Evolutionary conservation across 352 stramenopile genomes (phyloP), one percentile per base, ranked within the genome.

Genomic region (Pythium coloratum): DNA sequence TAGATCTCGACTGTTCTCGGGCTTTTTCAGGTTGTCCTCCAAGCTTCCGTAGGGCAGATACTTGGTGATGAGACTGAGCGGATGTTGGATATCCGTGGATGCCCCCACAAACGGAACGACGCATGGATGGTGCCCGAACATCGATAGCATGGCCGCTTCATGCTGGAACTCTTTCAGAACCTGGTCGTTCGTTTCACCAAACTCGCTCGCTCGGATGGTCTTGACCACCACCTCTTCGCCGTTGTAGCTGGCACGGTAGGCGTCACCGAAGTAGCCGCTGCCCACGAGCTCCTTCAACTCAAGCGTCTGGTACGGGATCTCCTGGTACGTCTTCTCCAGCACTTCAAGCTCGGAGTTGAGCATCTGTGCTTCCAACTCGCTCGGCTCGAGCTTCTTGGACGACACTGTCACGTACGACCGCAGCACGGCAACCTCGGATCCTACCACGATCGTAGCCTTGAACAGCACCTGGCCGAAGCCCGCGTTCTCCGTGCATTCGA

Each of bases 151-250:
- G 0, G 86, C 84, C 3, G 86, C 86, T 68, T 94, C 86, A 60
- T 94, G 86, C 55, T 90, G 86, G 55, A 94, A 92, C 60, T 94
- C 85, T n/a, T 83, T 76, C 50, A 92, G 64, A 62, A 94, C 89
- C 62, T 94, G 83, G 33, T 86, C 78, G 12, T 76, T 86, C 20
- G 81, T 85, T 34, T 92, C 83, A 36, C 85, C 83, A 69, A 91
- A 90, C 51, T 90, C 85, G 57, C 77, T 86, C 24, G 84, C 79
- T 32, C 86, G 82, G 50, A 94, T 88, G 4, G 84, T 92, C 74
- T 94, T 94, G 20, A 94, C 84, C 8, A 94, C 86, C 2, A 94
- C 86, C 46, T 94, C 77, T 59, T 90, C 51, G 16, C 84, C 86
- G 18, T 88, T 70, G 47, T 86, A 78, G 1, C 62, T 78, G 30